Evolutionary conservation across 169 alveolate genomes (phyloP).

Genomic region (Cryptosporidium bovis): DNA sequence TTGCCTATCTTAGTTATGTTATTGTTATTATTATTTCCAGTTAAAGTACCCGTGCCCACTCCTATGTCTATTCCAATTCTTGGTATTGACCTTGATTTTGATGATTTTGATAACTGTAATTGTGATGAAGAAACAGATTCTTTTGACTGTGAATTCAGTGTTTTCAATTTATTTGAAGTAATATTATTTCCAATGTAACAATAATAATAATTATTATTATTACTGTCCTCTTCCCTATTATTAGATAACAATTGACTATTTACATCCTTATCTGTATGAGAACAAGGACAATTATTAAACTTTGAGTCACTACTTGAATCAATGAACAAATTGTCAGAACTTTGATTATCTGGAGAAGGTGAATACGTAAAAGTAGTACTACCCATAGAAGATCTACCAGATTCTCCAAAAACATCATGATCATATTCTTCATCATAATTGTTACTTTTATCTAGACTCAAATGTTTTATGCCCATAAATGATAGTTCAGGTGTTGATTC

Average conservation of each 20-base stretch:
- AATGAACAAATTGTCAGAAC: conserved; percentile 20
- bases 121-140: too few species aligned
- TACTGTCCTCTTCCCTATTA: neutral
- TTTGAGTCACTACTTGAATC: neutral
- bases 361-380: conserved; percentile 57
- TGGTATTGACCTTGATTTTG: too few species aligned
- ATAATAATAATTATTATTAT: too few species aligned
- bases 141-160: too few species aligned
- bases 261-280: conserved; percentile 10
- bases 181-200: too few species aligned
- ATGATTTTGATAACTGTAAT: too few species aligned
- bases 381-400: conserved; percentile 61
- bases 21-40: too few species aligned
- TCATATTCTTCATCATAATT: conserved; percentile 23
- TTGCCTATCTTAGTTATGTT: too few species aligned
- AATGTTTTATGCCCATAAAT: conserved; percentile 3
- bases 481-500: neutral
- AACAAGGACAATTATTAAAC: conserved; percentile 5
- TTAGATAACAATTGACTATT: neutral
- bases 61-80: too few species aligned
- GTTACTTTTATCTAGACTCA: neutral
- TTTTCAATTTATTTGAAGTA: too few species aligned
- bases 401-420: conserved; percentile 10
- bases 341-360: conserved; percentile 37
- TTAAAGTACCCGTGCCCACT: too few species aligned